Evolutionary conservation across 805 yeast genomes (phyloP).

Genomic region (Suhomyces sp.): DNA sequence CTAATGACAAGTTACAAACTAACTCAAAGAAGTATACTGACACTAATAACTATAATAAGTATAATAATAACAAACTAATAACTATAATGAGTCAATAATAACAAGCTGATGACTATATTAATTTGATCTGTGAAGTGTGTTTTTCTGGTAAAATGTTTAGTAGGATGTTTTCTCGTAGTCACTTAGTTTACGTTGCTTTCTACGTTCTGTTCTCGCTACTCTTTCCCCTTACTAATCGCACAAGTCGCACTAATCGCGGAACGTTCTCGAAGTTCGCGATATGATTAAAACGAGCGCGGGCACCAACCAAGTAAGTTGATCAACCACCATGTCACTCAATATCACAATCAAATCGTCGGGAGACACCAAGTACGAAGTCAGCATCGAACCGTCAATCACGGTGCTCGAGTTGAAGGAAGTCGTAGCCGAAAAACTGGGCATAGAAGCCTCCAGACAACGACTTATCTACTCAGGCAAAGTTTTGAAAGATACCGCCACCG

Average conservation of each 20-base stretch:
- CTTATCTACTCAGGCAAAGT: conserved; percentile 93
- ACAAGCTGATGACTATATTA: too few species aligned
- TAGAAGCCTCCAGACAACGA: conserved; percentile 79
- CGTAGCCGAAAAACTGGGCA: conserved; percentile 57
- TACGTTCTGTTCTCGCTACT: too few species aligned
- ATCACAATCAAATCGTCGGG: conserved; percentile 54
- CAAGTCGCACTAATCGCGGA: background rate
- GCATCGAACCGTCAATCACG: conserved; percentile 51
- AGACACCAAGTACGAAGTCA: conserved; percentile 72
- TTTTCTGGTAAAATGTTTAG: too few species aligned
- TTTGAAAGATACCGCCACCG: conserved; percentile 75
- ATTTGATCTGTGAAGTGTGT: too few species aligned
- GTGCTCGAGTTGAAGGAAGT: conserved; percentile 67
- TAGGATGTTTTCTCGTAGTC: too few species aligned
- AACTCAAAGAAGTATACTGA: too few species aligned
- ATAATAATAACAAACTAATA: too few species aligned
- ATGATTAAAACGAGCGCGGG: background rate
- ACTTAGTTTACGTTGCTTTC: too few species aligned
- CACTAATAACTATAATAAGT: too few species aligned
- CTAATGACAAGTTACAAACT: background rate
- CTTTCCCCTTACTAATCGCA: background rate
- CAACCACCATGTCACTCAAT: conserved; percentile 11
- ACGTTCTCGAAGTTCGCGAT: background rate
- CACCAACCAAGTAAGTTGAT: background rate
- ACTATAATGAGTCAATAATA: too few species aligned